Evolutionary conservation across 768 basidiomycete species (phyloP).

Genomic region (Rubroboletus pulcherrimus): DNA sequence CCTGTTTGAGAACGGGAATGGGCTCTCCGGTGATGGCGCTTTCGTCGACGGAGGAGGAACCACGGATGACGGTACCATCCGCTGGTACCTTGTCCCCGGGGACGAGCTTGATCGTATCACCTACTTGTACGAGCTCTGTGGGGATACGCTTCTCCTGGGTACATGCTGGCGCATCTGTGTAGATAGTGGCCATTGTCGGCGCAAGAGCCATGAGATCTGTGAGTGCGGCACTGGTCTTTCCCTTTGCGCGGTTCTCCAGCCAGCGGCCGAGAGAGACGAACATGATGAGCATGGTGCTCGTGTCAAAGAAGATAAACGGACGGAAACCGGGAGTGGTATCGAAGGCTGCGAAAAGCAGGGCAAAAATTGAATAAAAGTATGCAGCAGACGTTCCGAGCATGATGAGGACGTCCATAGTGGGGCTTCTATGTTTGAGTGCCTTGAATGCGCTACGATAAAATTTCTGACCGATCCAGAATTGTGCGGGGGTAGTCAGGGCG

Average conservation of each 20-base stretch:
- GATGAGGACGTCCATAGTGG: conserved; percentile 98
- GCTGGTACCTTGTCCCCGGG: conserved; percentile 97
- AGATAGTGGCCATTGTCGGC: conserved; percentile 94
- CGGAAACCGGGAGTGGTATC: conserved; percentile 63
- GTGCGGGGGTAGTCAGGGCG: conserved; percentile 81
- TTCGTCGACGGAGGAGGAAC: conserved; percentile 89
- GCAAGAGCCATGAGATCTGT: conserved; percentile 95
- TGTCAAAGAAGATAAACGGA: conserved; percentile 95
- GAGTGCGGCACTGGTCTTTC: conserved; percentile 92
- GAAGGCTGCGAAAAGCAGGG: conserved; percentile 63
- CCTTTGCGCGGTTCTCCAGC: conserved; percentile 95
- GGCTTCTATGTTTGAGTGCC: conserved; percentile 79
- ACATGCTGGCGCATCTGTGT: conserved; percentile 78
- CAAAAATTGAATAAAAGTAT: conserved; percentile 81
- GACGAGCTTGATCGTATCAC: conserved; percentile 89
- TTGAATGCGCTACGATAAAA: conserved; percentile 92
- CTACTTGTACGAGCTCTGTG: conserved; percentile 92
- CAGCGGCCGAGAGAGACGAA: conserved; percentile 95
- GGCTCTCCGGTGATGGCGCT: conserved; percentile 97
- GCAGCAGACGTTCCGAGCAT: conserved; percentile 94
- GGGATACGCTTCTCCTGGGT: conserved; percentile 86
- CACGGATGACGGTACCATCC: conserved; percentile 85
- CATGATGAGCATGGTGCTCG: conserved; percentile 97
- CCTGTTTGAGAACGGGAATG: conserved; percentile 78
- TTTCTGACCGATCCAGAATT: conserved; percentile 84